Evolutionary conservation across 75 land plant species (phyloP).

Genomic region (Larix kaempferi): DNA sequence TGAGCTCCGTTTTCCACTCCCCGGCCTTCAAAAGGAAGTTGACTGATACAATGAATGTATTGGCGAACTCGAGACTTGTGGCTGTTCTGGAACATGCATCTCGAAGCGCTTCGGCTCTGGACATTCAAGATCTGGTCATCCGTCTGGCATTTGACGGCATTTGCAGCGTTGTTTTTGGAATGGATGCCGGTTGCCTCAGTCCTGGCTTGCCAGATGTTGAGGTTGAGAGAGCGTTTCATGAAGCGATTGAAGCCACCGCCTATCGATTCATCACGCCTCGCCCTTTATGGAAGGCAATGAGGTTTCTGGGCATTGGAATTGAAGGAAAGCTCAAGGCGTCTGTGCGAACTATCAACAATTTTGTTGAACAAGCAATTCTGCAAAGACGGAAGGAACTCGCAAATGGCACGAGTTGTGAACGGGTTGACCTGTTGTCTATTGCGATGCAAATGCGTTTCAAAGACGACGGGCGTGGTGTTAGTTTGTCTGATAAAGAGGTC

Average conservation of each 20-base stretch:
- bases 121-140: constrained; percentile 33
- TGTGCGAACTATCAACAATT: constrained; percentile 3
- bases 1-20: constrained; percentile 14
- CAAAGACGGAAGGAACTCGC: constrained; percentile 11
- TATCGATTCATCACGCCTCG: constrained; percentile 21
- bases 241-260: constrained; percentile 12
- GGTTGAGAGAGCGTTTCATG: constrained; percentile 20
- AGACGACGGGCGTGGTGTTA: too few species aligned
- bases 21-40: neutral
- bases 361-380: constrained; percentile 5
- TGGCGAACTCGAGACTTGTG: constrained; percentile 6
- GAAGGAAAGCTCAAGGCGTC: constrained; percentile 15
- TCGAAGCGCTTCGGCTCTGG: constrained; percentile 8
- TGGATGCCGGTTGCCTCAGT: constrained; percentile 16
- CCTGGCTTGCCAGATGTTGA: neutral
- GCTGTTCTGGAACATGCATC: neutral
- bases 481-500: too few species aligned
- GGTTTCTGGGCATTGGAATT: constrained; percentile 12
- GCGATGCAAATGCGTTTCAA: constrained; percentile 15
- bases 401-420: neutral
- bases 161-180: constrained; percentile 24
- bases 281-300: constrained; percentile 15
- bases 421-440: constrained; percentile 13
- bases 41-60: neutral
- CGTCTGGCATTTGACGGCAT: constrained; percentile 33